Percentiles rank a stretch among this genome's conserved stretches.
Evolutionary conservation across 495 filamentous ascomycete species (phyloP).

Genomic region (Hypoxylon cercidicola): DNA sequence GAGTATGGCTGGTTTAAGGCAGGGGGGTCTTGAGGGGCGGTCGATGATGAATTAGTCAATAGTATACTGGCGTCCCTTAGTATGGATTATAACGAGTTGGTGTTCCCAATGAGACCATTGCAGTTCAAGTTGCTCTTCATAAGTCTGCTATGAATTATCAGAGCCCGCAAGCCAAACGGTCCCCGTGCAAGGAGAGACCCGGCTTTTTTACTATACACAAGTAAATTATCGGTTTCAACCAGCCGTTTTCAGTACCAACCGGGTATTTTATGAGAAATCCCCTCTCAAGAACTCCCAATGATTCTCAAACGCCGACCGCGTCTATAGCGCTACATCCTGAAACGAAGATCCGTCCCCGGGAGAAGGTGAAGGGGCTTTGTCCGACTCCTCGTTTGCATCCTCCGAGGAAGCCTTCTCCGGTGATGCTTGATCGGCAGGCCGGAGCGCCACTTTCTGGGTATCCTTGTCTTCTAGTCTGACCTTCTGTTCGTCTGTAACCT

Average conservation of each 20-base stretch:
- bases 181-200: not conserved
- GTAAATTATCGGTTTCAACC: slow-evolving; percentile 28
- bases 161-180: not conserved
- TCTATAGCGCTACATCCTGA: slow-evolving; percentile 64
- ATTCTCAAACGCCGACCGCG: not conserved
- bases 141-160: slow-evolving; percentile 17
- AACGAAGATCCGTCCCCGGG: slow-evolving; percentile 60
- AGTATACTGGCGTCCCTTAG: no score
- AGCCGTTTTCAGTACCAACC: slow-evolving; percentile 24
- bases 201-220: slow-evolving; percentile 27
- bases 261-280: slow-evolving; percentile 22
- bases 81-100: no score
- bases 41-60: no score
- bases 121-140: not conserved
- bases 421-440: slow-evolving; percentile 40
- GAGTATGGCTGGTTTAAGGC: no score
- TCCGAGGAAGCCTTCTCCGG: slow-evolving; percentile 41
- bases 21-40: no score
- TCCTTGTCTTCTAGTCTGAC: slow-evolving; percentile 64
- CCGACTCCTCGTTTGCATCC: slow-evolving; percentile 49
- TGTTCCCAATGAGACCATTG: no score
- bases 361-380: slow-evolving; percentile 52
- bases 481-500: slow-evolving; percentile 64
- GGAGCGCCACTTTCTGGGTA: slow-evolving; percentile 57
- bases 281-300: slow-evolving; percentile 33